Conservation (phyloP, 441 rosid genomes). For the Erysimum pusillum region DNA sequence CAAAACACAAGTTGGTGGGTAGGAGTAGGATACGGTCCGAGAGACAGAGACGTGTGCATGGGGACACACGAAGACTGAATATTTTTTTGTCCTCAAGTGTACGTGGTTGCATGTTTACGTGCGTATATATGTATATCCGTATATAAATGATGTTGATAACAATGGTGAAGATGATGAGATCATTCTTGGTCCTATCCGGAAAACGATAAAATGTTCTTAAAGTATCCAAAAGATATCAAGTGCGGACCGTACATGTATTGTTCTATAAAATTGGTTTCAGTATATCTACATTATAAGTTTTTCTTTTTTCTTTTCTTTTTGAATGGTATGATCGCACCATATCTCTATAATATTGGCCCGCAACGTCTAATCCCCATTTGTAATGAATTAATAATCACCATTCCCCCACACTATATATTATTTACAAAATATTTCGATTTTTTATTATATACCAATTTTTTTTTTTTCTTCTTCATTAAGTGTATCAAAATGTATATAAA, state of each 20-base stretch:
- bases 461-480: neutral
- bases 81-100: slow-evolving; percentile 38
- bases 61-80: slow-evolving; percentile 51
- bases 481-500: too few species aligned
- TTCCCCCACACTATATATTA: neutral
- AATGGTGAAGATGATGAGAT: slow-evolving; percentile 32
- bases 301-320: neutral
- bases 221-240: slow-evolving; percentile 19
- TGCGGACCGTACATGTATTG: slow-evolving; percentile 32
- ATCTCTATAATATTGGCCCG: slow-evolving; percentile 33
- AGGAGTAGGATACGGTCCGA: slow-evolving; percentile 42
- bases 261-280: neutral
- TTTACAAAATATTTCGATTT: neutral
- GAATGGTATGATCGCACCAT: slow-evolving; percentile 28
- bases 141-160: slow-evolving; percentile 21
- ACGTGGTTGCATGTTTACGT: slow-evolving; percentile 45
- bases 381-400: neutral
- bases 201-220: slow-evolving; percentile 37
- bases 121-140: slow-evolving; percentile 34
- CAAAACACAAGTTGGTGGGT: slow-evolving; percentile 44
- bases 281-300: neutral
- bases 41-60: slow-evolving; percentile 50
- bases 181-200: slow-evolving; percentile 38
- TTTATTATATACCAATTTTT: neutral
- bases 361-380: slow-evolving; percentile 4